Base-by-base conservation (phyloP, 2,329 filamentous ascomycete species). In the Aspergillus intermedius region DNA sequence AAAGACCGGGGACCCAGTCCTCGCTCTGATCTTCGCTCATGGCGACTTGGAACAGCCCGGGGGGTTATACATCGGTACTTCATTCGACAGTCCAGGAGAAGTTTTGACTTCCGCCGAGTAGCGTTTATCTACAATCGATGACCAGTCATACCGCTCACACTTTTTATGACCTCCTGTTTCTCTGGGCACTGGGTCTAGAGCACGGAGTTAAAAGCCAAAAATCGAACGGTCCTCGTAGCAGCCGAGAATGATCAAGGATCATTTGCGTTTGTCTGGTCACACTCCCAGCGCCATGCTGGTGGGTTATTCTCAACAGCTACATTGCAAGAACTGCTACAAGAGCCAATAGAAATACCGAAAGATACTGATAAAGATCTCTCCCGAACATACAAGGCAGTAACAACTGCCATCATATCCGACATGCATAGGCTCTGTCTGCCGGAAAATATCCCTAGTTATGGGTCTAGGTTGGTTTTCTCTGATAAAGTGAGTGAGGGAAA, bases 171-270 rank as follows among this genome's bases (percentile, higher is more conserved):
- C 10, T 52, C 50, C 6, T 52, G 50, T 32, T 48, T 28, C 43
- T 52, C 50, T 15, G 50, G 50, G 12, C 50, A 52, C 42, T 52
- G 45, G 50, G 46, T 49, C 12, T 37, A 52, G 30, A 52, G 45
- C 25, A 39, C 39, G 2, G 50, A 48, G 19, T 53, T 50, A 23
- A 13, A 45, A 35, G 48, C 19, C 17, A 39, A 5, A 19, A 19
- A 44, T 10, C 45, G 45, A 7, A 45, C 40, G 12, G 41, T 45
- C 15, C 40, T 50, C 9, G 50, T 42, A 32, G 50, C 47, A n/a
- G 21, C 50, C 2, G 37, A 45, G 41, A 9, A 10, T 7, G 45
- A 52, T 5, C 22, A 52, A 22, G 50, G 50, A 30, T 47, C 48
- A 15, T 48, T 48, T 44, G 45, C 45, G 7, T 50, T 47, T 43